These are phyloP conservation scores for Gossypium sturtianum DNA, from an alignment of 345 rosid genomes.

Conservation along the genomic window DNA sequence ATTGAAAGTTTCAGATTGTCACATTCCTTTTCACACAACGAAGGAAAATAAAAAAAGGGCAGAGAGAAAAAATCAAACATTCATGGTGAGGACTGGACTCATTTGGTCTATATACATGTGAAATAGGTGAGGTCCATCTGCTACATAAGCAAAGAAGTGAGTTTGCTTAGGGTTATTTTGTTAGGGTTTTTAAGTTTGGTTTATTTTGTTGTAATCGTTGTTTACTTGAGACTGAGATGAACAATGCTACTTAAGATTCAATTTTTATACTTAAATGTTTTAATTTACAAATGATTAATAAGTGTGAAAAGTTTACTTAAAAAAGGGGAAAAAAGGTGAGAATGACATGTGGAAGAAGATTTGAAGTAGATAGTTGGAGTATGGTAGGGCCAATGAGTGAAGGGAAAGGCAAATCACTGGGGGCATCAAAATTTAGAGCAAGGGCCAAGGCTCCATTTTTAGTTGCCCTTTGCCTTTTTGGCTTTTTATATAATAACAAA, in stretches of 20 bases:
- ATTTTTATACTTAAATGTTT: too few species aligned
- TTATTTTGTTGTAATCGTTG: constrained; percentile 35
- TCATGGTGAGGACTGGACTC: constrained; percentile 24
- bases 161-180: constrained; percentile 23
- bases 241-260: too few species aligned
- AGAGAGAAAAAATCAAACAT: constrained; percentile 11
- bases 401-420: not conserved
- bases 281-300: too few species aligned
- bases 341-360: not conserved
- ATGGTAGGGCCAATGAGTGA: not conserved
- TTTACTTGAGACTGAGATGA: constrained; percentile 25
- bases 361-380: constrained; percentile 22
- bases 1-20: constrained; percentile 21
- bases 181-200: constrained; percentile 24
- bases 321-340: not conserved
- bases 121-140: constrained; percentile 17
- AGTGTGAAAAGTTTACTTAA: too few species aligned
- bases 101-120: constrained; percentile 15
- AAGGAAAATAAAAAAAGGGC: too few species aligned
- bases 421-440: too few species aligned
- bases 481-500: too few species aligned
- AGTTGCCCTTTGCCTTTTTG: not conserved
- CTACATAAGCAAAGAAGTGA: constrained; percentile 28
- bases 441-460: not conserved
- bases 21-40: constrained; percentile 2